Evolutionary conservation across 768 basidiomycete species (phyloP), one percentile per base, ranked within the genome.

Genomic region (Pleurotus eryngii): DNA sequence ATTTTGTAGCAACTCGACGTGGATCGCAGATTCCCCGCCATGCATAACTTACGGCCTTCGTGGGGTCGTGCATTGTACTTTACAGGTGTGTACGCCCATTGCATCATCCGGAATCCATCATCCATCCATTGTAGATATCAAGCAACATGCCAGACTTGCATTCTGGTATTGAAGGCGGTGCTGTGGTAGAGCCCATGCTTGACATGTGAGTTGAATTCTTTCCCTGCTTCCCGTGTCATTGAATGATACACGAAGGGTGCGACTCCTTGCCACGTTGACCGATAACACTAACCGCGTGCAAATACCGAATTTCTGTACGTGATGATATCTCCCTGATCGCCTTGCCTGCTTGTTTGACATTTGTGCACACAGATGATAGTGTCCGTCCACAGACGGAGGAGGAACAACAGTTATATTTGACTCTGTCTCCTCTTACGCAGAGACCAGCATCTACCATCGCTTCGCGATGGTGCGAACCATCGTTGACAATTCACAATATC

Each of bases 31-130:
- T 63, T 85, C 89, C 61, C 83, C 85, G 5, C 95, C 97, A 0
- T 98, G 95, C 65, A 87, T 98, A 51, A 97, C 95, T 0, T 97
- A 96, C 68, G 97, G 97, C 3, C 75, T 98, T 56, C 82, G 97
- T 46, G 97, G 97, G 0, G 96, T 99, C 3, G 84, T 98, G 1
- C 95, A 95, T 66, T 93, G 91, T 51, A 81, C 83, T 35, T 72
- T 97, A 5, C 82, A 88, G 76, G 90, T 88, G 46, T 46, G 70
- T 35, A 35, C 11, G 9, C 30, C 30, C 30, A 11, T 35, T 35
- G 30, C 30, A 35, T 11, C 30, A 35, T 35, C 11, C 30, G 43
- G 22, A 18, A 14, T 20, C 30, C 6, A 35, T 47, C 37, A 49
- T 20, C 45, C 43, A 20, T 37, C 30, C 12, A 55, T 9, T 46